phyloP scores from a whole-genome alignment of 352 stramenopile species.

The Globisporangium middletonii region DNA sequence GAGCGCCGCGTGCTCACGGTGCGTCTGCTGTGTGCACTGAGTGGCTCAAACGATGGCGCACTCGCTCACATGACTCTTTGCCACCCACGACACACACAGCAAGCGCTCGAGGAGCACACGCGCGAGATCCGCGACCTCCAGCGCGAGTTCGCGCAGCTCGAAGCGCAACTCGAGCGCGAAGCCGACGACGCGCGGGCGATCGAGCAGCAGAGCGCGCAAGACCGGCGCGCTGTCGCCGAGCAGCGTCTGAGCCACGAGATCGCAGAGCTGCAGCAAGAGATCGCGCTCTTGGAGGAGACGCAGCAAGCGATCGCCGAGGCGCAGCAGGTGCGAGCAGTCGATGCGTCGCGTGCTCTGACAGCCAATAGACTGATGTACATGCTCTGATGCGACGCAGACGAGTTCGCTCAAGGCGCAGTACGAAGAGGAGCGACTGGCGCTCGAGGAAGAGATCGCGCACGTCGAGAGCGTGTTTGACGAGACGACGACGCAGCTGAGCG shows the following conservation, averaged over 20 bases:
- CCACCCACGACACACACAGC: neutral
- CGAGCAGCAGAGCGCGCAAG: constrained; percentile 24
- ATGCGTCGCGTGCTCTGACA: neutral
- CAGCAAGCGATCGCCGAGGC: constrained; percentile 42
- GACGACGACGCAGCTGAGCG: constrained; percentile 44
- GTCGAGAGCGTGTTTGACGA: constrained; percentile 44
- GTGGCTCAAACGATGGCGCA: neutral
- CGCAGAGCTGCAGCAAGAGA: constrained; percentile 48
- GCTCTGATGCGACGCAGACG: constrained; percentile 20
- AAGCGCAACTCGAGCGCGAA: constrained; percentile 30
- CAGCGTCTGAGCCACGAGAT: constrained; percentile 45
- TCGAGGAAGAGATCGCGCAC: constrained; percentile 57
- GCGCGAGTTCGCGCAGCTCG: constrained; percentile 35
- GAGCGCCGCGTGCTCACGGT: constrained; percentile 10
- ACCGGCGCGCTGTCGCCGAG: constrained; percentile 23
- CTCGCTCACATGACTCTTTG: neutral
- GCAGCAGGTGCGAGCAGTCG: constrained; percentile 25
- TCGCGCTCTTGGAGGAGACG: constrained; percentile 46
- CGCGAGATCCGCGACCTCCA: constrained; percentile 46
- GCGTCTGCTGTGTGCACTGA: neutral
- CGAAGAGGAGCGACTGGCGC: constrained; percentile 46
- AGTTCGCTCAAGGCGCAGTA: constrained; percentile 65
- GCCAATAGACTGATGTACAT: neutral
- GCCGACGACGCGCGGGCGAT: constrained; percentile 13
- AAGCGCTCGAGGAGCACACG: constrained; percentile 38